Percentiles rank a stretch among this genome's conserved stretches.
These are phyloP conservation scores for Sphaerobolus stellatus DNA, from an alignment of 1,284 basidiomycete genomes.

Conservation along the genomic window DNA sequence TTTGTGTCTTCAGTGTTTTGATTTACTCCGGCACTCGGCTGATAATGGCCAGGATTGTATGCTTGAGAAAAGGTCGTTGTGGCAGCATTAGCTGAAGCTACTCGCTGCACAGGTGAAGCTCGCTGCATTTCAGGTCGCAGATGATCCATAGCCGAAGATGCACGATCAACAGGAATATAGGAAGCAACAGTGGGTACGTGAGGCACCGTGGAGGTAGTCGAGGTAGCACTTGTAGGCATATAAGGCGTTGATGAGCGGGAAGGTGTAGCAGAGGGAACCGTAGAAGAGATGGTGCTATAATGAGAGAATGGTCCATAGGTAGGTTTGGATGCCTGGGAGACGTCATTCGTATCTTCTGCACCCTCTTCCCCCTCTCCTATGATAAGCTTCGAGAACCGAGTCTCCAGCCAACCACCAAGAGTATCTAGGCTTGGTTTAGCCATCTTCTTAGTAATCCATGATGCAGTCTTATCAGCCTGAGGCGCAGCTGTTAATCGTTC, in stretches of 20 bases:
- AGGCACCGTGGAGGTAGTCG: no score
- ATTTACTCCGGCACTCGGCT: background rate
- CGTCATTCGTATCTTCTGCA: conserved; percentile 39
- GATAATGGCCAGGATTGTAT: conserved; percentile 19
- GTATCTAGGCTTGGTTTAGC: conserved; percentile 89
- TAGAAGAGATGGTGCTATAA: conserved; percentile 90
- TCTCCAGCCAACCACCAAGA: conserved; percentile 91
- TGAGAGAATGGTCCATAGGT: conserved; percentile 87
- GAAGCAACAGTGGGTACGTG: conserved; percentile 54
- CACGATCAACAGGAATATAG: conserved; percentile 58
- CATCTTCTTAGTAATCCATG: conserved; percentile 82
- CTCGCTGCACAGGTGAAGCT: conserved; percentile 50
- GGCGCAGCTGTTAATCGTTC: conserved; percentile 81
- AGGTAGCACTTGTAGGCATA: conserved; percentile 43
- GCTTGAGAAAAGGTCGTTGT: conserved; percentile 49
- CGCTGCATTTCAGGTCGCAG: conserved; percentile 45
- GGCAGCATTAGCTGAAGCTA: conserved; percentile 53
- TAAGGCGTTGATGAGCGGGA: conserved; percentile 65
- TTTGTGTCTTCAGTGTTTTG: conserved; percentile 6
- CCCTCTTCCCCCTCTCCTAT: conserved; percentile 77
- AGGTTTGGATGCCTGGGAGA: conserved; percentile 43
- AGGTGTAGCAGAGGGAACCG: conserved; percentile 65
- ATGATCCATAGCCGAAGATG: conserved; percentile 76
- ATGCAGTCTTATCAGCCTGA: conserved; percentile 67
- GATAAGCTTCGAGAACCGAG: conserved; percentile 94